Conservation (phyloP, 257 asterid species). For the Striga asiatica region DNA sequence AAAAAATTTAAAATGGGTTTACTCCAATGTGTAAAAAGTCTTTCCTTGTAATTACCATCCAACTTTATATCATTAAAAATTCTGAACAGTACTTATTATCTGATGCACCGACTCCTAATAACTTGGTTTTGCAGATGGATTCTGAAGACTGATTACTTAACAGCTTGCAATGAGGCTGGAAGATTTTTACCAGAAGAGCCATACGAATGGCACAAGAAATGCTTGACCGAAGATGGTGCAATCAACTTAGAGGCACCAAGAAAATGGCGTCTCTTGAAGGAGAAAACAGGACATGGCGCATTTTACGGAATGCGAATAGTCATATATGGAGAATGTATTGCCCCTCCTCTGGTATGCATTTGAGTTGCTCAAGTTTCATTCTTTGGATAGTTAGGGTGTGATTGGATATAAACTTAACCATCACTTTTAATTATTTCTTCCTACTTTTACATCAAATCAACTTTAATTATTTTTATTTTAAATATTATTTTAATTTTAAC, state of each 20-base stretch:
- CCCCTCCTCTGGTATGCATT: constrained; percentile 72
- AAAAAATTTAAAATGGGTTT: no score
- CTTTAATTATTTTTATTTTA: no score
- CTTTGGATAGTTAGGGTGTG: no score
- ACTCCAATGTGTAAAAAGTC: no score
- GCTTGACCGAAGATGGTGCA: constrained; percentile 83
- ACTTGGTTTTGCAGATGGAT: constrained; percentile 68
- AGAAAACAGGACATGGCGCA: constrained; percentile 89
- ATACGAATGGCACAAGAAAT: constrained; percentile 70
- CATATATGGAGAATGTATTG: constrained; percentile 79
- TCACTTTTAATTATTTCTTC: no score
- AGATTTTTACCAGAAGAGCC: constrained; percentile 61
- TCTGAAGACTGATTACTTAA: constrained; percentile 72
- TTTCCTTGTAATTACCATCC: no score
- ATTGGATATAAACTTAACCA: no score
- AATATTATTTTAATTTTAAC: no score
- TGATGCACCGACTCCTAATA: constrained; percentile 2
- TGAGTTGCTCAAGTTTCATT: no score
- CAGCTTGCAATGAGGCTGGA: constrained; percentile 75
- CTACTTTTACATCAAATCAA: no score
- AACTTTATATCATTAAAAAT: neutral
- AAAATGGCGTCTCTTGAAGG: constrained; percentile 80
- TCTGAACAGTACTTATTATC: neutral
- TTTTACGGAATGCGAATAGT: constrained; percentile 71
- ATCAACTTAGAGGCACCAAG: constrained; percentile 91